Conservation (phyloP, 495 filamentous ascomycete species). For the Penicillium subrubescens region DNA sequence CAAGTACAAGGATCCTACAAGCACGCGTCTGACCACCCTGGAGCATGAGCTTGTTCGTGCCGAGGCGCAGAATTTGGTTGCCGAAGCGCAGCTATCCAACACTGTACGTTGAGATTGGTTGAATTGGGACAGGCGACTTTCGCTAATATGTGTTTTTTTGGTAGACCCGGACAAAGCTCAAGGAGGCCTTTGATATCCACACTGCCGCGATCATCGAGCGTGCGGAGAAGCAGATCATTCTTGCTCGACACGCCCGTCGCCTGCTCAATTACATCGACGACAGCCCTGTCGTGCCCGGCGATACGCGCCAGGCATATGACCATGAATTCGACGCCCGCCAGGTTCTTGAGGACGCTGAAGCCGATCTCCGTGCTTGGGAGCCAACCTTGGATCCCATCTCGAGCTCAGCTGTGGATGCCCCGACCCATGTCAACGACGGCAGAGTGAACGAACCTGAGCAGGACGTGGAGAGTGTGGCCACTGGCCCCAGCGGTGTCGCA, state of each 20-base stretch:
- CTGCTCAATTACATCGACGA: slow-evolving; percentile 90
- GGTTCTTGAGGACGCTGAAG: slow-evolving; percentile 91
- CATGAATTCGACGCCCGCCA: slow-evolving; percentile 67
- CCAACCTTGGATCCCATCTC: slow-evolving; percentile 26
- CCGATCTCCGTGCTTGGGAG: slow-evolving; percentile 77
- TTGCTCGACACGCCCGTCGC: slow-evolving; percentile 84
- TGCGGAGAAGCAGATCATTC: slow-evolving; percentile 92
- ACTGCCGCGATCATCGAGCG: slow-evolving; percentile 88
- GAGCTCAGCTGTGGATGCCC: neutral
- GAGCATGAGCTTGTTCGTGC: slow-evolving; percentile 96
- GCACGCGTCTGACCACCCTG: slow-evolving; percentile 70
- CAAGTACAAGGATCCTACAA: slow-evolving; percentile 85
- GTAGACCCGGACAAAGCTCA: slow-evolving; percentile 88
- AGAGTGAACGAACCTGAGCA: neutral
- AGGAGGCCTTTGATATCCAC: slow-evolving; percentile 87
- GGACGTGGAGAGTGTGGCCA: slow-evolving; percentile 8
- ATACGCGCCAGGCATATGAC: slow-evolving; percentile 67
- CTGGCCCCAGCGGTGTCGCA: neutral
- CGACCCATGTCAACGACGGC: slow-evolving; percentile 5
- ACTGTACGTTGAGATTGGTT: slow-evolving; percentile 54
- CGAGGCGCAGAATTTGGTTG: slow-evolving; percentile 93
- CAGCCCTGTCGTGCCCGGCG: slow-evolving; percentile 84
- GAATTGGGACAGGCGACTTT: neutral
- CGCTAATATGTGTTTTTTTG: slow-evolving; percentile 10
- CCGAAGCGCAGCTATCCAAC: slow-evolving; percentile 95